phyloP scores from a whole-genome alignment of 306 rosid species.

The Rosa lucieae region DNA sequence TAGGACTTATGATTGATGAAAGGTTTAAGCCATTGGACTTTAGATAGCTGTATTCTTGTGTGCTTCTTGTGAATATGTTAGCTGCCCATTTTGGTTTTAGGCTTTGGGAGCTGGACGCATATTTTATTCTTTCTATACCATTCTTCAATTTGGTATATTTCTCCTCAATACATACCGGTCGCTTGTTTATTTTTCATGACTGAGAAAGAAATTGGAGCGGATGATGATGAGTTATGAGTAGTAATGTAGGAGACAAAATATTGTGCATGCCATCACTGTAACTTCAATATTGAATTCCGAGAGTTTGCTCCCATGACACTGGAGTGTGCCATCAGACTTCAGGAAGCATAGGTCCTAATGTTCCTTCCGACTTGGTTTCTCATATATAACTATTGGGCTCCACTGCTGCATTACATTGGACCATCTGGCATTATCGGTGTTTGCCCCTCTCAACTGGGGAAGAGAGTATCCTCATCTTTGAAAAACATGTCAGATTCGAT shows the following conservation, averaged over 20 bases:
- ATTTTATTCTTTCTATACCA: neutral
- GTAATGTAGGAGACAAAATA: neutral
- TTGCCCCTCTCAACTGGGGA: neutral
- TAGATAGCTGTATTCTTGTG: neutral
- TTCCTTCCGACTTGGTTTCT: neutral
- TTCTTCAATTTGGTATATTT: neutral
- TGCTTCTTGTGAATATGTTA: neutral
- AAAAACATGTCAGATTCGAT: neutral
- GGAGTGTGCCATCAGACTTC: neutral
- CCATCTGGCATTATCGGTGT: neutral
- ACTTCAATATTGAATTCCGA: neutral
- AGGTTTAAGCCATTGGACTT: neutral
- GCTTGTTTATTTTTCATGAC: neutral
- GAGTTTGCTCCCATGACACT: neutral
- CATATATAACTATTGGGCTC: neutral
- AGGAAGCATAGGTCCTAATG: neutral
- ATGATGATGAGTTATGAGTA: neutral
- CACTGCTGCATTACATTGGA: neutral
- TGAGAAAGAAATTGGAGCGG: neutral
- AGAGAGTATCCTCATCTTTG: neutral
- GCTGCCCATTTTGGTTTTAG: neutral
- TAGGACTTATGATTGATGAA: neutral
- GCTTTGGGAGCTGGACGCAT: neutral
- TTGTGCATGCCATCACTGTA: neutral
- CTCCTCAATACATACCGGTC: neutral